Conservation (phyloP, 2,329 filamentous ascomycete genomes). For the Domatiomyces globalis region DNA sequence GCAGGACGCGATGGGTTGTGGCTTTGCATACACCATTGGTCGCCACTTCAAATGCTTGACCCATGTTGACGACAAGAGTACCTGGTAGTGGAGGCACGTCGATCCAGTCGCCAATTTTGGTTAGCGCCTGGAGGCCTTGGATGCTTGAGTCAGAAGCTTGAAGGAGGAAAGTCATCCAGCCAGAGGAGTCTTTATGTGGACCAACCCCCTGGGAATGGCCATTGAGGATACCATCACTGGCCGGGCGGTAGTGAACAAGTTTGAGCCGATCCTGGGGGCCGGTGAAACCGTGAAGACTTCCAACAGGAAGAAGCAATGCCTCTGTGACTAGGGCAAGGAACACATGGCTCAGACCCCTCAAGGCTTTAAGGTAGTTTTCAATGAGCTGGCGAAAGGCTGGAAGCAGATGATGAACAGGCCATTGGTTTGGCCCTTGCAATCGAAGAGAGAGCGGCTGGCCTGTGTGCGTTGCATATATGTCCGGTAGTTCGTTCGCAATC, state of each 20-base stretch:
- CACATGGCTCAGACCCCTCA: slow-evolving; percentile 37
- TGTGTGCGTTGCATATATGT: slow-evolving; percentile 2
- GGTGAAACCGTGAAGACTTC: slow-evolving; percentile 39
- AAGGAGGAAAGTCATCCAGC: slow-evolving; percentile 51
- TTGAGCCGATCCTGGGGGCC: slow-evolving; percentile 43
- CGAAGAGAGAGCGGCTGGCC: slow-evolving; percentile 29
- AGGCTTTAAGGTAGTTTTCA: slow-evolving; percentile 37
- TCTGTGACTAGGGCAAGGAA: slow-evolving; percentile 45
- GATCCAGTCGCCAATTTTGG: slow-evolving; percentile 33
- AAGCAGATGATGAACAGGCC: slow-evolving; percentile 25
- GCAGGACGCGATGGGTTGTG: slow-evolving; percentile 30
- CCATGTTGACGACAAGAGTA: slow-evolving; percentile 36
- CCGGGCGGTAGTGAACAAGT: slow-evolving; percentile 26
- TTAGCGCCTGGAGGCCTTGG: slow-evolving; percentile 35
- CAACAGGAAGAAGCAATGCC: slow-evolving; percentile 36
- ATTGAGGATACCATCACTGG: slow-evolving; percentile 17
- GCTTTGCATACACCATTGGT: slow-evolving; percentile 32
- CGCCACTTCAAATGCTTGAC: slow-evolving; percentile 30
- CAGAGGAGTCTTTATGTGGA: slow-evolving; percentile 40
- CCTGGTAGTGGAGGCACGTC: slow-evolving; percentile 30
- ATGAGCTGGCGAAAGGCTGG: slow-evolving; percentile 27
- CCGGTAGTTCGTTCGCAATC: slow-evolving; percentile 37
- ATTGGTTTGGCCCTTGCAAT: slow-evolving; percentile 38
- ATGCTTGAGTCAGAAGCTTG: slow-evolving; percentile 37
- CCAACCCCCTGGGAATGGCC: slow-evolving; percentile 37